These are phyloP conservation scores for Blepharisma japonicum DNA, from an alignment of 73 alveolate genomes.

Conservation along the genomic window DNA sequence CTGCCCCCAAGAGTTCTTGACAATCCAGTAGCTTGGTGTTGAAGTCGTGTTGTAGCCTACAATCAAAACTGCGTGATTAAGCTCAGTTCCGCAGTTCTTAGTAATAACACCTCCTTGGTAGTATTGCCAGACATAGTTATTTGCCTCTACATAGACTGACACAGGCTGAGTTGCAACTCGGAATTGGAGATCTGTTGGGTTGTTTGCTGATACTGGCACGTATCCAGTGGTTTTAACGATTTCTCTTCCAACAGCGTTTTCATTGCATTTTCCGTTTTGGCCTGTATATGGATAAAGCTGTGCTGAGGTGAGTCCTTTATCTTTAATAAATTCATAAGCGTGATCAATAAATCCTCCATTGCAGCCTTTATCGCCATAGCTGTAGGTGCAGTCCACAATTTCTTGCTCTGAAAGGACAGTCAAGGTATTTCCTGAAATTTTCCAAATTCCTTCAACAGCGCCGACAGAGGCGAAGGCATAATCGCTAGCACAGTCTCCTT, in stretches of 20 bases:
- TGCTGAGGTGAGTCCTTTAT: slow-evolving; percentile 34
- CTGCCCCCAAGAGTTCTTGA: slow-evolving; percentile 56
- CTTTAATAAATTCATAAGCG: slow-evolving; percentile 58
- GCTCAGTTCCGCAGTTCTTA: slow-evolving; percentile 21
- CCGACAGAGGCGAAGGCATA: slow-evolving; percentile 56
- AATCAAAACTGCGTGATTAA: slow-evolving; percentile 47
- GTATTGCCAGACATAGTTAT: slow-evolving; percentile 33
- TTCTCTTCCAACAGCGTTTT: neutral
- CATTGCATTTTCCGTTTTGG: slow-evolving; percentile 31
- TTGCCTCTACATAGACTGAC: slow-evolving; percentile 46
- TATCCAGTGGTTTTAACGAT: neutral
- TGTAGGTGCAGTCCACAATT: slow-evolving; percentile 55
- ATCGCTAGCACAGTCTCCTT: slow-evolving; percentile 44
- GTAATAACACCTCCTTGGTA: slow-evolving; percentile 42
- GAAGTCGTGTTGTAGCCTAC: slow-evolving; percentile 38
- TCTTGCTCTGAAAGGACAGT: slow-evolving; percentile 54
- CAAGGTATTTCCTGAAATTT: slow-evolving; percentile 21
- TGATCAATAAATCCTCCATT: slow-evolving; percentile 71
- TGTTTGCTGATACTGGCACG: slow-evolving; percentile 22
- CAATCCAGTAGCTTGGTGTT: slow-evolving; percentile 18
- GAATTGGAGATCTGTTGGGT: neutral
- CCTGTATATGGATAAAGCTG: slow-evolving; percentile 57
- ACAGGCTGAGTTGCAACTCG: slow-evolving; percentile 35
- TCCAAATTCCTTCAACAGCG: slow-evolving; percentile 39
- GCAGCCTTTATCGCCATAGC: slow-evolving; percentile 59